Evolutionary conservation across 495 filamentous ascomycete genomes (phyloP), one percentile per base, ranked within the genome.

Genomic region (Neurospora pannonica): DNA sequence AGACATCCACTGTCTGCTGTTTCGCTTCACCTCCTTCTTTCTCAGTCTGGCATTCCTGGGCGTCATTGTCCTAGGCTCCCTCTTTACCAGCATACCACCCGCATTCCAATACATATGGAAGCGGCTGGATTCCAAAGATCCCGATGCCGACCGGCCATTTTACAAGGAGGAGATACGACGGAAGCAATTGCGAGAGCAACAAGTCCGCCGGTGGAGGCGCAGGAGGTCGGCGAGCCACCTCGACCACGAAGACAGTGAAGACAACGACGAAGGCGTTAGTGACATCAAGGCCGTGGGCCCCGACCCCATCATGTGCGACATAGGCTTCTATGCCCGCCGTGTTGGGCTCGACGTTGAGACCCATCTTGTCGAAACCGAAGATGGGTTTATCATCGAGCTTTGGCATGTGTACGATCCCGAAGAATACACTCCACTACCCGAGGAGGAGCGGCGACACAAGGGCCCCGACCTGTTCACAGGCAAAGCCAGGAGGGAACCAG

Each of bases 401-500:
- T 96, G 92, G 90, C 95, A 98, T 80, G 85, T 98, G 39, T 98
- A 94, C 80, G 91, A 97, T 72, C 96, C 95, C 0, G 86, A 86
- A 71, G 92, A 96, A 72, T 91, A 93, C 77, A 84, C 83, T 2
- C 85, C 84, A 0, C 71, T 83, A 4, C 71, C 80, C 7, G 80
- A 82, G 43, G 76, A 83, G 34, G 78, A 85, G 28, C 77, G 86
- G 21, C 74, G 82, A 15, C 77, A 83, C 72, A 79, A 80, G 40
- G 82, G 83, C 7, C 83, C 87, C 2, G 83, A 87, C 15, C 72
- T 86, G 6, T 88, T 83, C 70, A 76, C 72, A 48, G 76, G 73
- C 24, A 40, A 43, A 38, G 77, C 62, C 40, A 73, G 73, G 40
- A 76, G 70, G 54, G 43, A 70, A 6, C 70, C 10, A 54, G 38